A percentile compares a stretch with the other conserved stretches of the same genome.
phyloP scores from a whole-genome alignment of 2,329 filamentous ascomycete species.

The Phyllosticta citrichinensis region DNA sequence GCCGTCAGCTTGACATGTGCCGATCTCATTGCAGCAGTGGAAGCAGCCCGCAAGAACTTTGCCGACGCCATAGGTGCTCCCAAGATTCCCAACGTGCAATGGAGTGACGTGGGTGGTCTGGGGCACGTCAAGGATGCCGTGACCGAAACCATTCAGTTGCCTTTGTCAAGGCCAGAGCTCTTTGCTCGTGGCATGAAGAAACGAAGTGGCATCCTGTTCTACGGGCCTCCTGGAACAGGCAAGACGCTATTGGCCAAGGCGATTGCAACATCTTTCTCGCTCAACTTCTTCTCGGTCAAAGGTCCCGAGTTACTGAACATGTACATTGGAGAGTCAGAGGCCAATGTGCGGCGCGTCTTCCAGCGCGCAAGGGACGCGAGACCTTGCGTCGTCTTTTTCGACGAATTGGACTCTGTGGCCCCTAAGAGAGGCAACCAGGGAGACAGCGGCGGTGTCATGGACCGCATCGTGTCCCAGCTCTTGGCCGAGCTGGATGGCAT shows the following conservation, averaged over 20 bases:
- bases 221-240: slow-evolving; percentile 81
- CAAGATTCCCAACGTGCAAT: slow-evolving; percentile 94
- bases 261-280: slow-evolving; percentile 84
- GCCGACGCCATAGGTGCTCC: slow-evolving; percentile 94
- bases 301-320: slow-evolving; percentile 87
- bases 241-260: slow-evolving; percentile 91
- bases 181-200: slow-evolving; percentile 99
- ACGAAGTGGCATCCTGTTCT: slow-evolving; percentile 84
- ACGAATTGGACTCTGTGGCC: slow-evolving; percentile 85
- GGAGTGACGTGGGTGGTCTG: slow-evolving; percentile 91
- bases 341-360: slow-evolving; percentile 82
- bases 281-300: slow-evolving; percentile 93
- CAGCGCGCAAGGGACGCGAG: slow-evolving; percentile 76
- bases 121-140: slow-evolving; percentile 95
- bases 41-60: slow-evolving; percentile 94
- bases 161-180: slow-evolving; percentile 80
- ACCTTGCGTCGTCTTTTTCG: slow-evolving; percentile 88
- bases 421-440: slow-evolving; percentile 96
- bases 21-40: slow-evolving; percentile 88
- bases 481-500: slow-evolving; percentile 95
- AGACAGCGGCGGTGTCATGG: slow-evolving; percentile 96
- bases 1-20: slow-evolving; percentile 68
- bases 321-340: slow-evolving; percentile 93
- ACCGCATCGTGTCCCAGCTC: slow-evolving; percentile 89
- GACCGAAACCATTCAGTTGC: slow-evolving; percentile 90